Base-by-base conservation (phyloP, 768 basidiomycete species). In the Mycena alexandri region DNA sequence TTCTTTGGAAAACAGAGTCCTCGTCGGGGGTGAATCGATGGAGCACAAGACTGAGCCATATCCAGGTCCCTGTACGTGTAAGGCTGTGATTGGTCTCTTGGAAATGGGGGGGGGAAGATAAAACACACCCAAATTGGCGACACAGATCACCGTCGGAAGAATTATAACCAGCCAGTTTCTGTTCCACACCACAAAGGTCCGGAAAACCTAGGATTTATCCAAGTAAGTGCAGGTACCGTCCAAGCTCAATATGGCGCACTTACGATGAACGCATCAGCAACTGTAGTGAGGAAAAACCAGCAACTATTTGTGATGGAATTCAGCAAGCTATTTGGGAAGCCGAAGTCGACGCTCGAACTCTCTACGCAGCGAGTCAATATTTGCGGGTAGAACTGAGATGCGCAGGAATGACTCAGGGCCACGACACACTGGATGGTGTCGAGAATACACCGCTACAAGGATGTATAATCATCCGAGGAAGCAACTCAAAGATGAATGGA, bases 241-340 rank as follows among this genome's bases (percentile, higher is more conserved):
- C 13, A n/a, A 21, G 29, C 29, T 29, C 29, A 29, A 29, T 29
- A 29, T 29, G 29, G 29, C n/a, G n/a, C n/a, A 29, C 29, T 29
- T 53, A 61, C 60, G 48, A 61, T 61, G 50, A 51, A 61, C 10
- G 21, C 38, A 21, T 61, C 60, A 13, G 60, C 60, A 5, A 60
- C 21, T 13, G 38, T 7, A n/a, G 33, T 42, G 11, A 61, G 17
- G 19, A 52, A 14, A 0, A 52, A 11, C 34, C 34, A 52, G 48
- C 48, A 50, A 17, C 48, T 13, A 22, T 38, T 52, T 4, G 36
- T 25, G 2, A 61, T 3, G 22, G 42, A 17, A 5, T 50, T 50
- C 3, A 52, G 22, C 38, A 38, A 11, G 11, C 36, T 24, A 38
- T 61, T 61, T 4, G 60, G 50, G 2, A 50, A 36, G 17, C 60